These are phyloP conservation scores for Fragaria ananassa DNA, from an alignment of 306 rosid genomes.

Conservation along the genomic window DNA sequence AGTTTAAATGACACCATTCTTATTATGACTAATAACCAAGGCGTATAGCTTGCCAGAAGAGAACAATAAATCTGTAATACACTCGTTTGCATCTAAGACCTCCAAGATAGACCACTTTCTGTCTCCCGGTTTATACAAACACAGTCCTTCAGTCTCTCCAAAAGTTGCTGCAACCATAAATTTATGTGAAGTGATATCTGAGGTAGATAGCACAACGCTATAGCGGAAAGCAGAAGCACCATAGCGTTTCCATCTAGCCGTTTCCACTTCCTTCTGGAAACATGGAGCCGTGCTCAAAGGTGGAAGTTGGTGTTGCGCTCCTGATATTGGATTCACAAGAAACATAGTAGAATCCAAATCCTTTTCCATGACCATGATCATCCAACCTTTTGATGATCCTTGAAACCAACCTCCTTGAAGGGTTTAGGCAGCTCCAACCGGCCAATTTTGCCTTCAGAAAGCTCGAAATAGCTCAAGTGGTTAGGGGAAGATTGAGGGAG, in stretches of 20 bases:
- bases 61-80: background rate
- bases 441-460: background rate
- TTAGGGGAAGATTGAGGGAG: background rate
- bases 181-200: background rate
- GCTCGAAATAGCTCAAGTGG: background rate
- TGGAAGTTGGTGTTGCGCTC: background rate
- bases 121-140: background rate
- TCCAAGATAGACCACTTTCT: background rate
- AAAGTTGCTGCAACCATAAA: background rate
- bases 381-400: background rate
- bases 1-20: background rate
- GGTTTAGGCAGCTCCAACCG: background rate
- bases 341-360: background rate
- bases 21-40: background rate
- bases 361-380: background rate
- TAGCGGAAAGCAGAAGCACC: background rate
- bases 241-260: background rate
- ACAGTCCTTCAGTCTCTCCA: background rate
- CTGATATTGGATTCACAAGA: background rate
- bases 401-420: background rate
- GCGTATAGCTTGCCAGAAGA: background rate
- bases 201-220: background rate
- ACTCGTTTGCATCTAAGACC: background rate
- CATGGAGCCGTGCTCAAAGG: background rate
- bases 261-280: background rate